These are phyloP conservation scores for Aureobasidium lini DNA, from an alignment of 2,329 filamentous ascomycete genomes.

Conservation along the genomic window DNA sequence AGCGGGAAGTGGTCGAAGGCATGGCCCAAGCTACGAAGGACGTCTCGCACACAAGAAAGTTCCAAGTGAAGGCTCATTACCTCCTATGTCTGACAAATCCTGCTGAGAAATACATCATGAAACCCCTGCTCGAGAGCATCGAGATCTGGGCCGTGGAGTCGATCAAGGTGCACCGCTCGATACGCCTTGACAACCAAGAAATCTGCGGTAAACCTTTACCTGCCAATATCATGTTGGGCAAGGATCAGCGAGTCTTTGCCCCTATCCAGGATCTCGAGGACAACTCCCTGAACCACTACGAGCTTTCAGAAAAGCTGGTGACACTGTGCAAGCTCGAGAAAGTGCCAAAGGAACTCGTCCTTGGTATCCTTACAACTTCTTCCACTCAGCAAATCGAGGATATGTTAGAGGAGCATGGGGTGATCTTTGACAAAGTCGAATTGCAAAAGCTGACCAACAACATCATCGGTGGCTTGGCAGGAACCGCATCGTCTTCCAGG, in stretches of 20 bases:
- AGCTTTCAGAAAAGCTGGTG: background rate
- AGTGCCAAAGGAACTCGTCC: background rate
- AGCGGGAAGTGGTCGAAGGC: background rate
- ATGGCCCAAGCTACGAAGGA: background rate
- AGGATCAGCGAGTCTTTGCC: background rate
- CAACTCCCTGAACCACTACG: background rate
- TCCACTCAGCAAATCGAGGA: background rate
- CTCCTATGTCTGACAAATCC: background rate
- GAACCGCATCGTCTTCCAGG: background rate
- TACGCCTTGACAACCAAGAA: background rate
- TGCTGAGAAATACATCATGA: background rate
- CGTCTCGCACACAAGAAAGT: background rate
- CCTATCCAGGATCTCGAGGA: background rate
- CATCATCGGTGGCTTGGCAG: background rate
- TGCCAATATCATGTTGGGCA: background rate
- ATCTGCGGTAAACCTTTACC: background rate
- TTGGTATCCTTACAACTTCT: background rate
- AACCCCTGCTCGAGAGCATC: background rate
- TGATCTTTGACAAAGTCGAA: background rate
- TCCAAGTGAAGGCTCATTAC: background rate
- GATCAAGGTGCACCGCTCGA: background rate
- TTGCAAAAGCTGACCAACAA: background rate
- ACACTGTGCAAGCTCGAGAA: slow-evolving; percentile 23
- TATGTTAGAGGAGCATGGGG: background rate
- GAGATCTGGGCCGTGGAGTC: background rate